These are phyloP conservation scores for Penicillium freii DNA, from an alignment of 2,329 filamentous ascomycete species.

Conservation along the genomic window DNA sequence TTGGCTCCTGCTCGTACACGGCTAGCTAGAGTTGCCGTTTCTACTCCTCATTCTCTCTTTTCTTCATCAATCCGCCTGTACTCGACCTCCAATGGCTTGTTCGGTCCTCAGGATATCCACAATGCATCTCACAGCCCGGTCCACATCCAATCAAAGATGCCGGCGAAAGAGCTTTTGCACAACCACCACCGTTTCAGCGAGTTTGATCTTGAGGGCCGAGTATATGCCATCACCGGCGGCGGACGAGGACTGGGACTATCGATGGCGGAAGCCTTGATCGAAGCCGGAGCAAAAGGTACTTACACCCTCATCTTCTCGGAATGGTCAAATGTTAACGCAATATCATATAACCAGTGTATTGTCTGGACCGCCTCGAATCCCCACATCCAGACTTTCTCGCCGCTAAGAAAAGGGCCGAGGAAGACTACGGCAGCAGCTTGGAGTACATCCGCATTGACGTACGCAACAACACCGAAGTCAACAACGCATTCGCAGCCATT, in stretches of 20 bases:
- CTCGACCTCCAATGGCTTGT: conserved; percentile 21
- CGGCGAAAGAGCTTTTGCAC: conserved; percentile 20
- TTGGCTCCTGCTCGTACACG: conserved; percentile 13
- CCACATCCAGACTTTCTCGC: conserved; percentile 45
- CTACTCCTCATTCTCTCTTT: conserved; percentile 4
- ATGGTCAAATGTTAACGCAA: neutral
- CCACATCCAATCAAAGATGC: conserved; percentile 35
- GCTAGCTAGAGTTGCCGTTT: conserved; percentile 6
- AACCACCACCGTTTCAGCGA: conserved; percentile 41
- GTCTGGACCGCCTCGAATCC: conserved; percentile 47
- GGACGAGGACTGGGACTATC: conserved; percentile 46
- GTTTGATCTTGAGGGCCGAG: conserved; percentile 43
- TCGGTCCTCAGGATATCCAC: conserved; percentile 16
- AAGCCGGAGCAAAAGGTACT: conserved; percentile 49
- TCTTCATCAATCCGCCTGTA: conserved; percentile 18
- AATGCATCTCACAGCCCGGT: conserved; percentile 20
- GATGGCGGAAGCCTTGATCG: conserved; percentile 48
- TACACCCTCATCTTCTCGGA: neutral
- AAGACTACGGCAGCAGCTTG: conserved; percentile 41
- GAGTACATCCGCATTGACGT: conserved; percentile 51
- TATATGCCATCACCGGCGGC: conserved; percentile 46
- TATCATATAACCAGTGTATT: conserved; percentile 39
- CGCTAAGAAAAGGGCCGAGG: conserved; percentile 38
- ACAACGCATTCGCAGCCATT: conserved; percentile 37
- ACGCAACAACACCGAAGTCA: conserved; percentile 38